These are phyloP conservation scores for Chaetomium globosum DNA, from an alignment of 2,329 filamentous ascomycete genomes.

Conservation along the genomic window DNA sequence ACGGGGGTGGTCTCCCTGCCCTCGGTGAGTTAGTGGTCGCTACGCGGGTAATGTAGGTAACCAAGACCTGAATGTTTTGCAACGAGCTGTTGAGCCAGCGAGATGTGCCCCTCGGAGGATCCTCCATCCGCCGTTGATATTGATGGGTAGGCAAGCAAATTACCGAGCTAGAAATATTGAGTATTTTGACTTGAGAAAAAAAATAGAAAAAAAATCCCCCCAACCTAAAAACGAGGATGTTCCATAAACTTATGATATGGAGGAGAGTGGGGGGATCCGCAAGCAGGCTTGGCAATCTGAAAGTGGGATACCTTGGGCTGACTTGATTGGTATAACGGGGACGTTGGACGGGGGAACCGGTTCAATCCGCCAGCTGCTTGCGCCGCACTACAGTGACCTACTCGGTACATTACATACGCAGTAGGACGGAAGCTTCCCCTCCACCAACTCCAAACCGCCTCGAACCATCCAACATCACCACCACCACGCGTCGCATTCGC, in stretches of 20 bases:
- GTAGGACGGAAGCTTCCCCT: constrained; percentile 4
- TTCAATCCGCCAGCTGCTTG: constrained; percentile 9
- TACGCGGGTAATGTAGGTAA: neutral
- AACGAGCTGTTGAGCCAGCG: neutral
- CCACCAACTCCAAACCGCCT: neutral
- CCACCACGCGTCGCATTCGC: constrained; percentile 8
- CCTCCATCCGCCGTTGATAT: neutral
- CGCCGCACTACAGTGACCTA: neutral
- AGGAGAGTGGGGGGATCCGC: neutral
- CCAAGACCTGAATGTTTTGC: neutral
- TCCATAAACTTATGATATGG: neutral
- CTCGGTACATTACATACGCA: too few species aligned
- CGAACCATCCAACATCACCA: constrained; percentile 2
- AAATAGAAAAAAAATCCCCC: neutral
- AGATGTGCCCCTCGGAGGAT: neutral
- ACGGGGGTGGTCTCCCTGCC: neutral
- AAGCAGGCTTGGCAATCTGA: neutral
- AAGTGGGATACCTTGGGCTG: neutral
- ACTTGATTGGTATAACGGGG: constrained; percentile 4
- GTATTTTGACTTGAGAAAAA: too few species aligned
- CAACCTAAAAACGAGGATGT: neutral
- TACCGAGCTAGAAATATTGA: neutral
- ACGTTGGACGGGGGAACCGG: constrained; percentile 7
- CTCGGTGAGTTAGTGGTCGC: neutral
- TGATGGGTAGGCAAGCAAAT: neutral